Evolutionary conservation across 768 basidiomycete genomes (phyloP).

Genomic region (Panaeolus papilionaceus): DNA sequence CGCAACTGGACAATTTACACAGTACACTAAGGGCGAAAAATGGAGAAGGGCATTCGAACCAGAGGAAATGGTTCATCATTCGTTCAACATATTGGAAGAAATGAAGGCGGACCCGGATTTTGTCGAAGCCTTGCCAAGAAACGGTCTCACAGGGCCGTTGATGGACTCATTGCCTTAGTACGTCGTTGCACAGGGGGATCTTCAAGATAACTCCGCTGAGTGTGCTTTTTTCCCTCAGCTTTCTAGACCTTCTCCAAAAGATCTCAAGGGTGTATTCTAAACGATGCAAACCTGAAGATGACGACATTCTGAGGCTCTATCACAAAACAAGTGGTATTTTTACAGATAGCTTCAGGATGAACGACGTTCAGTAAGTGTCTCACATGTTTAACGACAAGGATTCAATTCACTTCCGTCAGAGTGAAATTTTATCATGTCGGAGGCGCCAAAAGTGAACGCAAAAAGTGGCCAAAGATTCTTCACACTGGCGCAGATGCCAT

Average conservation of each 20-base stretch:
- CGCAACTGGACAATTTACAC: background rate
- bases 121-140: background rate
- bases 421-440: background rate
- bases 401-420: background rate
- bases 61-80: background rate
- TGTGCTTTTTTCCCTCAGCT: background rate
- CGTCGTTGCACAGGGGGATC: background rate
- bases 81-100: background rate
- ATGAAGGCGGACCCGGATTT: background rate
- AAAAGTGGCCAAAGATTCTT: background rate
- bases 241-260: background rate
- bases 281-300: background rate
- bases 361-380: background rate
- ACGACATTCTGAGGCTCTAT: background rate
- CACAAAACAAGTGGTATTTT: background rate
- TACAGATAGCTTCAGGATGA: background rate
- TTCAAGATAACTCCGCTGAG: background rate
- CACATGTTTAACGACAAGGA: background rate
- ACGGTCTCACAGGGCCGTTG: background rate
- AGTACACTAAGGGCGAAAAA: background rate
- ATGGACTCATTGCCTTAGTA: slow-evolving; percentile 5
- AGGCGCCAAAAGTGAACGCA: background rate
- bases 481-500: background rate
- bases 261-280: background rate
- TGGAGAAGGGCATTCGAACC: background rate